These are phyloP conservation scores for Arthrinium puccinioides DNA, from an alignment of 2,329 filamentous ascomycete genomes.

Conservation along the genomic window DNA sequence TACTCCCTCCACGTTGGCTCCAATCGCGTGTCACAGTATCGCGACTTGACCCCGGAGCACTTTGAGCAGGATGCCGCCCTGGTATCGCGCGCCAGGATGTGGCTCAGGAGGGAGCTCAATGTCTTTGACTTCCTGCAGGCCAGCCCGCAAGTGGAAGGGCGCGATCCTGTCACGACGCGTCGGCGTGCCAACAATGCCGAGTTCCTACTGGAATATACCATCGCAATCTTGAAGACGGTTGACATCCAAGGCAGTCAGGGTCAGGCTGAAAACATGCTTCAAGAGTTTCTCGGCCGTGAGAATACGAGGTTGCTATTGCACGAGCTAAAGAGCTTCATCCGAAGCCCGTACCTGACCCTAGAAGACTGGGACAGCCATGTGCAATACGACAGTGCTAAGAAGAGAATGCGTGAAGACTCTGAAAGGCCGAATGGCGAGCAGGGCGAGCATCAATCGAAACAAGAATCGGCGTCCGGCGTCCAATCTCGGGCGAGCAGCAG, in stretches of 20 bases:
- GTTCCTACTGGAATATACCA: slow-evolving; percentile 78
- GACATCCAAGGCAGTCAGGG: slow-evolving; percentile 75
- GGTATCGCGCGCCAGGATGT: slow-evolving; percentile 69
- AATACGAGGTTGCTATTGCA: slow-evolving; percentile 74
- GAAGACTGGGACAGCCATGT: slow-evolving; percentile 75
- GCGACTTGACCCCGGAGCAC: slow-evolving; percentile 60
- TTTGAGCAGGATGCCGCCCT: slow-evolving; percentile 61
- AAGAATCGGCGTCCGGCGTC: too few species aligned
- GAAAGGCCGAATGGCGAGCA: too few species aligned
- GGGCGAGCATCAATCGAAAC: too few species aligned
- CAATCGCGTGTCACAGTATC: slow-evolving; percentile 70
- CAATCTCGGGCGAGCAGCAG: too few species aligned
- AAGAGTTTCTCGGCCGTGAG: slow-evolving; percentile 69
- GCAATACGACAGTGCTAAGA: slow-evolving; percentile 47
- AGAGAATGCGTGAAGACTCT: too few species aligned
- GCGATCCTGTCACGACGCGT: slow-evolving; percentile 16
- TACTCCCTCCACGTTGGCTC: slow-evolving; percentile 79
- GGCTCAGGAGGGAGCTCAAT: slow-evolving; percentile 75
- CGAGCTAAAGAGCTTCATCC: slow-evolving; percentile 74
- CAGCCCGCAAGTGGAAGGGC: slow-evolving; percentile 7
- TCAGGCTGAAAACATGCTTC: slow-evolving; percentile 70
- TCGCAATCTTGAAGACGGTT: slow-evolving; percentile 75
- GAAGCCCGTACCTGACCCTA: slow-evolving; percentile 68
- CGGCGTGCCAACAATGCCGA: slow-evolving; percentile 64
- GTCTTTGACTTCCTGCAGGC: slow-evolving; percentile 68